Evolutionary conservation across 306 rosid genomes (phyloP).

Genomic region (Astragalus glycyphyllos): DNA sequence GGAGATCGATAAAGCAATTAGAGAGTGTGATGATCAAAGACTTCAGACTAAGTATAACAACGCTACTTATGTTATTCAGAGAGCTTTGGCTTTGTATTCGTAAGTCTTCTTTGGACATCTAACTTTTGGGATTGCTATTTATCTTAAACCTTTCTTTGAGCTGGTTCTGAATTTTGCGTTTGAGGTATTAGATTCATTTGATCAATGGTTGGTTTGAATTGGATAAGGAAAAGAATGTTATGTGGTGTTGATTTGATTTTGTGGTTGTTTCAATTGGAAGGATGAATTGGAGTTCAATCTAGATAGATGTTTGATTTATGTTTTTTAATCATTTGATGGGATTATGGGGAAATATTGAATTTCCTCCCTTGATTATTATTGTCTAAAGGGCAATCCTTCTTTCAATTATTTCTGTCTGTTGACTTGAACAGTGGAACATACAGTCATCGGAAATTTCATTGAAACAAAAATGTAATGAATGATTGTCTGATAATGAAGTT

Average conservation of each 20-base stretch:
- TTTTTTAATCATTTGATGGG: slow-evolving; percentile 27
- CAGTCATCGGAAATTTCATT: slow-evolving; percentile 2
- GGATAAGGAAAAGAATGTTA: slow-evolving; percentile 22
- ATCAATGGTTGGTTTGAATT: slow-evolving; percentile 6
- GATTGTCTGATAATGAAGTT: background rate
- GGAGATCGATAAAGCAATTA: slow-evolving; percentile 93
- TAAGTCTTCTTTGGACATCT: slow-evolving; percentile 53
- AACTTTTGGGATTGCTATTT: background rate
- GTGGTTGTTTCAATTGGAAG: slow-evolving; percentile 13
- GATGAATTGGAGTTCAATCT: slow-evolving; percentile 31
- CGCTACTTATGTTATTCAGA: slow-evolving; percentile 84
- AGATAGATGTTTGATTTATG: slow-evolving; percentile 30
- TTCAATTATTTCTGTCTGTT: slow-evolving; percentile 16
- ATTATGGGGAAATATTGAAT: slow-evolving; percentile 29
- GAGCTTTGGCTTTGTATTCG: slow-evolving; percentile 89
- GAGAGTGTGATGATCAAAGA: slow-evolving; percentile 81
- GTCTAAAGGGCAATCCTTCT: slow-evolving; percentile 5
- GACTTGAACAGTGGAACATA: slow-evolving; percentile 37
- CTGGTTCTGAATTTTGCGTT: slow-evolving; percentile 35
- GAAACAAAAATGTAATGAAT: slow-evolving; percentile 1
- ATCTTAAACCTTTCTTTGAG: slow-evolving; percentile 26
- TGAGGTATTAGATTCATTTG: slow-evolving; percentile 29
- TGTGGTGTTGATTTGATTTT: slow-evolving; percentile 29
- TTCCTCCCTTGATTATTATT: background rate
- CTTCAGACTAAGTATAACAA: slow-evolving; percentile 88